Evolutionary conservation across 208 protist genomes (phyloP), one percentile per base, ranked within the genome.

Genomic region (Herpetomonas tarakana): DNA sequence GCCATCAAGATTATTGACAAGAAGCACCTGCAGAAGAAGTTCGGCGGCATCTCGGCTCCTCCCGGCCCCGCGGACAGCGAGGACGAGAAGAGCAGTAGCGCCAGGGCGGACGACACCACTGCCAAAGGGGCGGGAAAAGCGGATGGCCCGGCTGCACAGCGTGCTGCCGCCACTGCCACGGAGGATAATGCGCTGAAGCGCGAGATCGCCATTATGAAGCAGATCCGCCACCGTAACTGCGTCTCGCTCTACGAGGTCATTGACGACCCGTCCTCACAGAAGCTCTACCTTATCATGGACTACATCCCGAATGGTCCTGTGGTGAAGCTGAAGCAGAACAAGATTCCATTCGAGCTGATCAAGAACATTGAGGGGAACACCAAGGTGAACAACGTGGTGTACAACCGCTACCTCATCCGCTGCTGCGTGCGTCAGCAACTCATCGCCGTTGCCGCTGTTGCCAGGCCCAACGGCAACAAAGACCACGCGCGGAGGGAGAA

Each of bases 161-260:
- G n/a, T n/a, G n/a, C n/a, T n/a, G 35, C 35, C 35, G 35, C 14
- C 6, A 18, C 35, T 41, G 35, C 35, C 35, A 41, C 9, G 6
- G 35, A 14, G 25, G 72, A 75, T 28, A 64, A 70, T 18, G 69
- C 71, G 12, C 75, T 91, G 54, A 79, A 68, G 57, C 77, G 77
- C 2, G 86, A 93, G 59, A 87, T 93, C 21, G 78, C 79, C 30
- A 96, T 99, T 50, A 91, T 98, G 88, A 98, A 98, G 63, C 98
- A 98, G 57, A 65, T 98, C 7, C 78, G 96, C 22, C 97, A 99
- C 64, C 75, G 73, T 12, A 98, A 99, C 71, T 86, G 98, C 54
- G 96, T 99, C 0, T 80, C 80, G 4, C 73, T 98, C 9, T 83
- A 90, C 58, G 96, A 98, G 60, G 94, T 98, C 21, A 98, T 98